Conservation (phyloP, 768 basidiomycete species). For the Lyophyllum decastes region DNA sequence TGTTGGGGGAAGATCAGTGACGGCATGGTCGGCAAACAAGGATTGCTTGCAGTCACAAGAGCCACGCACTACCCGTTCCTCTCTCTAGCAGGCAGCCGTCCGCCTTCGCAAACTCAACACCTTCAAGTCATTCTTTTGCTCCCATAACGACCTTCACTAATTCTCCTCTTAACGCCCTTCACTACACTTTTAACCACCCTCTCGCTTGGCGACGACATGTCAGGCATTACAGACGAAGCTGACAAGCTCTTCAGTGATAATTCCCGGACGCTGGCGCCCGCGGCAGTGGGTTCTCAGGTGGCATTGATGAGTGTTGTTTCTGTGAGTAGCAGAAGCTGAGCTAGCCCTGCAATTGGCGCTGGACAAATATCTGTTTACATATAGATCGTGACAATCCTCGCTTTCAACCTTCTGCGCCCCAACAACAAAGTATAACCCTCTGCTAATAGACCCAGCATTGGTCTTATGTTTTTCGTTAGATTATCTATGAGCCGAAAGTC, state of each 20-base stretch:
- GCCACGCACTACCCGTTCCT: slow-evolving; percentile 13
- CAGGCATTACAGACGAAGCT: slow-evolving; percentile 36
- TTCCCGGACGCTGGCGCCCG: slow-evolving; percentile 73
- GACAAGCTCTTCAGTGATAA: slow-evolving; percentile 41
- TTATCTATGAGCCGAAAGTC: slow-evolving; percentile 92
- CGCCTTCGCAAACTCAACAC: slow-evolving; percentile 8
- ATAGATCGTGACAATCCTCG: slow-evolving; percentile 65
- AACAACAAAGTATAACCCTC: slow-evolving; percentile 70
- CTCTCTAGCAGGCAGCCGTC: neutral
- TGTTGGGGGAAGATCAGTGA: neutral
- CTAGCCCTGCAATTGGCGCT: neutral
- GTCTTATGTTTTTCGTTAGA: slow-evolving; percentile 39
- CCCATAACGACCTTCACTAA: slow-evolving; percentile 10
- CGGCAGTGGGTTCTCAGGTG: slow-evolving; percentile 79
- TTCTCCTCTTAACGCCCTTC: slow-evolving; percentile 9
- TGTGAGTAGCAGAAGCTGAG: slow-evolving; percentile 41
- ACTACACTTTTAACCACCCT: slow-evolving; percentile 3
- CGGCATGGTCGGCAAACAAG: slow-evolving; percentile 7
- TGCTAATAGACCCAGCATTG: neutral
- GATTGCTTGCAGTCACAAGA: slow-evolving; percentile 1
- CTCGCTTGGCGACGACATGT: slow-evolving; percentile 25
- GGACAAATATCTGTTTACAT: slow-evolving; percentile 9
- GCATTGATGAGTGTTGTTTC: slow-evolving; percentile 72
- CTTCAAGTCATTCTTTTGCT: slow-evolving; percentile 11
- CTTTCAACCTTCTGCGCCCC: slow-evolving; percentile 85